Conservation (phyloP, 306 rosid genomes). For the Trifolium repens region DNA sequence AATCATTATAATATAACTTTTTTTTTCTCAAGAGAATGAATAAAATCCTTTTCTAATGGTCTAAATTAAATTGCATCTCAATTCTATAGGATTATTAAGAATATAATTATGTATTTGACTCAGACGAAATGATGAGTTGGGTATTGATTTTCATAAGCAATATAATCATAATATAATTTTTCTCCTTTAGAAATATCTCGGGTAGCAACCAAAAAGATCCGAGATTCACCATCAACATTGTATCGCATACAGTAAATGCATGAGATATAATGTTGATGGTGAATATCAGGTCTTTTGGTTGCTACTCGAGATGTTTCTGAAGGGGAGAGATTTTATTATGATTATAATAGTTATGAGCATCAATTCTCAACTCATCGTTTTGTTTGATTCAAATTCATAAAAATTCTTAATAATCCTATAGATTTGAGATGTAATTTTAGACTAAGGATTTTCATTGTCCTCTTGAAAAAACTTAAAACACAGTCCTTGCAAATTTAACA, state of each 20-base stretch:
- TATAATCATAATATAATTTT: constrained; percentile 87
- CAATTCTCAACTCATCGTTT: constrained; percentile 78
- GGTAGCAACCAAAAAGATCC: constrained; percentile 82
- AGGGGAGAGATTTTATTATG: constrained; percentile 91
- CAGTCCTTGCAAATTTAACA: constrained; percentile 48
- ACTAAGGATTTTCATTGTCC: constrained; percentile 46
- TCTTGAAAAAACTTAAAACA: constrained; percentile 39
- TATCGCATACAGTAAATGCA: constrained; percentile 87
- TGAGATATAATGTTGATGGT: constrained; percentile 73
- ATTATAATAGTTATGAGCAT: constrained; percentile 83
- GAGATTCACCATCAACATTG: constrained; percentile 71
- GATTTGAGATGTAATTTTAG: constrained; percentile 49
- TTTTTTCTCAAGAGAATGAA: constrained; percentile 38
- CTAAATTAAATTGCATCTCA: constrained; percentile 48
- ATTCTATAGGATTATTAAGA: constrained; percentile 34
- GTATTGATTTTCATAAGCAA: constrained; percentile 80
- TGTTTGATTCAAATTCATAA: constrained; percentile 56
- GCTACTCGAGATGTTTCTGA: constrained; percentile 77
- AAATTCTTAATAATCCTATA: constrained; percentile 41
- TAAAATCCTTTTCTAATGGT: constrained; percentile 45
- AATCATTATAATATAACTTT: constrained; percentile 40
- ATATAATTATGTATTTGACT: constrained; percentile 46
- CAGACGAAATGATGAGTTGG: constrained; percentile 80
- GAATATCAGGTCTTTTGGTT: constrained; percentile 81
- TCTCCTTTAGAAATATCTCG: constrained; percentile 85